These are phyloP conservation scores for Fusarium duplospermum DNA, from an alignment of 2,329 filamentous ascomycete genomes.

Conservation along the genomic window DNA sequence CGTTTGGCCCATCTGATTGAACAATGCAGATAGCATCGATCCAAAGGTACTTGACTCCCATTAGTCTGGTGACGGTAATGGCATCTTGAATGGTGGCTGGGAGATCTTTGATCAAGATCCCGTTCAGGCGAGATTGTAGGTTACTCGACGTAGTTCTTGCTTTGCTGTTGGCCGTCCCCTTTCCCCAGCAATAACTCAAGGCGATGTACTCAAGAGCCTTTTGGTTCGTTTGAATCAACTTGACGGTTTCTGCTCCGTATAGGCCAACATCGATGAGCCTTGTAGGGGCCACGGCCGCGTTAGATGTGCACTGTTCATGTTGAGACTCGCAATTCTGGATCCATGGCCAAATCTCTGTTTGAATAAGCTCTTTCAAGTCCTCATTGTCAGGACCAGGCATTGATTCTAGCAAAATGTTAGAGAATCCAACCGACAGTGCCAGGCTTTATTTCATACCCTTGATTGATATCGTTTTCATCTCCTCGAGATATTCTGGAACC, in stretches of 20 bases:
- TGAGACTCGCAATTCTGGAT: not conserved
- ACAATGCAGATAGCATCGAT: conserved; percentile 9
- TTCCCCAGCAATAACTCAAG: conserved; percentile 7
- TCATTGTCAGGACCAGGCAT: not conserved
- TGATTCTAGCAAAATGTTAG: not conserved
- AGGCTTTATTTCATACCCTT: not conserved
- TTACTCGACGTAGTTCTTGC: not conserved
- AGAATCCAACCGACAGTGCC: not conserved
- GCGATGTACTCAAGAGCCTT: not conserved
- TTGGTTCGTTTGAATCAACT: not conserved
- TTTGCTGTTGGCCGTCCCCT: not conserved
- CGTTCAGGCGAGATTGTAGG: not conserved
- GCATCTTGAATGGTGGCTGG: conserved; percentile 1
- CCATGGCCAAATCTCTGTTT: not conserved
- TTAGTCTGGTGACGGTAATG: not conserved
- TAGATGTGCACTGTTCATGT: not conserved
- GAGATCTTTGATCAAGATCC: not conserved
- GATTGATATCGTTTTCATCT: not conserved
- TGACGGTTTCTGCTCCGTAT: not conserved
- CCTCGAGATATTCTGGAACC: not conserved
- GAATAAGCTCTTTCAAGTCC: not conserved
- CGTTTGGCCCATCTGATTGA: not conserved
- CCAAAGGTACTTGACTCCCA: not conserved
- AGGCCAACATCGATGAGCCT: not conserved
- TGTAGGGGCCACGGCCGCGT: not conserved